phyloP scores from a whole-genome alignment of 352 stramenopile genomes.

The Globisporangium canariense region DNA sequence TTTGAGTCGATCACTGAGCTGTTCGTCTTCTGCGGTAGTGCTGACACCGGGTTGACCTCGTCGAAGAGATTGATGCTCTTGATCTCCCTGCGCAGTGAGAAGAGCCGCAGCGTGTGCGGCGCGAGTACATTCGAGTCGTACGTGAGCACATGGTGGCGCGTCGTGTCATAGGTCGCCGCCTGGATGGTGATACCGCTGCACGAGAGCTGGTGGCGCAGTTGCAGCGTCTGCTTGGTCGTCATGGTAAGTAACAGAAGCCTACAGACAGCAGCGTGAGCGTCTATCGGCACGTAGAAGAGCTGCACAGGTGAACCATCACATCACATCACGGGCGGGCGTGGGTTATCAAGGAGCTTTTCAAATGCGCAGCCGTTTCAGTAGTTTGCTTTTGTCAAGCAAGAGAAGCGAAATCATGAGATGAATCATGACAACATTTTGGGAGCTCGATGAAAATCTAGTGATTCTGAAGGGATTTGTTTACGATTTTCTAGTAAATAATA shows the following conservation, averaged over 20 bases:
- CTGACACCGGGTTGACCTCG: constrained; percentile 16
- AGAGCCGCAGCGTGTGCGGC: constrained; percentile 58
- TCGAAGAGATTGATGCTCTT: constrained; percentile 52
- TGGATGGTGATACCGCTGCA: constrained; percentile 51
- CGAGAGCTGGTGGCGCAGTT: constrained; percentile 71
- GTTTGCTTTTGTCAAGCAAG: too few species aligned
- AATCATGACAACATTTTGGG: too few species aligned
- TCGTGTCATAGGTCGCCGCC: constrained; percentile 58
- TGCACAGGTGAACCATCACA: neutral
- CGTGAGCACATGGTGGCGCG: constrained; percentile 64
- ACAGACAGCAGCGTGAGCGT: neutral
- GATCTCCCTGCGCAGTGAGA: constrained; percentile 71
- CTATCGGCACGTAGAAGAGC: neutral
- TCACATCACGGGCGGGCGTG: neutral
- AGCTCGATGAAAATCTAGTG: too few species aligned
- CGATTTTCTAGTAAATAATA: too few species aligned
- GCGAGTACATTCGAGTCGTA: constrained; percentile 45
- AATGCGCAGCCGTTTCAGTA: too few species aligned
- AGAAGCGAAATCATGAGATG: too few species aligned
- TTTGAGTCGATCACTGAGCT: neutral
- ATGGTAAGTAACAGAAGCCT: constrained; percentile 10
- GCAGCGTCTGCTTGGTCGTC: constrained; percentile 48
- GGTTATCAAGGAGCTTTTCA: too few species aligned
- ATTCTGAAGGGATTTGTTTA: too few species aligned
- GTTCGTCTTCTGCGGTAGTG: neutral